Evolutionary conservation across 2,329 filamentous ascomycete genomes (phyloP), one percentile per base, ranked within the genome.

Genomic region (Fusarium dimerum): DNA sequence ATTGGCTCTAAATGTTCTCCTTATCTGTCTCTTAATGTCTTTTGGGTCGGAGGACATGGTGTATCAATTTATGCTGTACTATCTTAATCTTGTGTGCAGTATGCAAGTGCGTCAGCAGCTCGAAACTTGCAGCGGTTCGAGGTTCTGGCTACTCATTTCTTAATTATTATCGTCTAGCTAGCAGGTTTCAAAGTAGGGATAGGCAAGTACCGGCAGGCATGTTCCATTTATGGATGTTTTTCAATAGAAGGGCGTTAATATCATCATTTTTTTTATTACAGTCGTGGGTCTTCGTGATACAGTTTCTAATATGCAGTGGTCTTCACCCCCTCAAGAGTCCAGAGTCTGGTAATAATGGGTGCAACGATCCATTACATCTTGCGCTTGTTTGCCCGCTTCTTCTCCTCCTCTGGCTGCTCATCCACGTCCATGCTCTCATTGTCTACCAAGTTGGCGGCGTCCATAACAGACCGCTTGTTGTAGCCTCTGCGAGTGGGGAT

Each of bases 401-500:
- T 78, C 55, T 68, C 74, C 42, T 80, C 77, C 45, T 76, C 77
- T 1, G 77, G 77, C 11, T 80, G 77, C 11, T 80, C 77, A 43
- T 86, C 83, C 29, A 85, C 62, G 46, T 85, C 82, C 76, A 84
- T 82, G 41, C 73, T 76, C 56, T 80, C 78, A 30, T 78, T 76
- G 5, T 76, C 73, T 2, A 72, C 70, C 18, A 73, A 66, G 46
- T 72, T 73, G 42, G 75, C 65, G 45, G 73, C 70, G 44, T 80
- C 77, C 51, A 75, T 75, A 61, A 77, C 74, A 50, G 66, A 53
- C 18, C 71, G 64, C 60, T 73, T 73, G 50, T 64, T 67, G 29
- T 65, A 59, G 1, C 52, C 61, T 44, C 65, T 61, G 40, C 68
- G 60, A 6, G 59, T 46, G 10, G 69, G 50, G 43, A 52, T 50